Base-by-base conservation (phyloP, 345 rosid species). In the Salix caprea region DNA sequence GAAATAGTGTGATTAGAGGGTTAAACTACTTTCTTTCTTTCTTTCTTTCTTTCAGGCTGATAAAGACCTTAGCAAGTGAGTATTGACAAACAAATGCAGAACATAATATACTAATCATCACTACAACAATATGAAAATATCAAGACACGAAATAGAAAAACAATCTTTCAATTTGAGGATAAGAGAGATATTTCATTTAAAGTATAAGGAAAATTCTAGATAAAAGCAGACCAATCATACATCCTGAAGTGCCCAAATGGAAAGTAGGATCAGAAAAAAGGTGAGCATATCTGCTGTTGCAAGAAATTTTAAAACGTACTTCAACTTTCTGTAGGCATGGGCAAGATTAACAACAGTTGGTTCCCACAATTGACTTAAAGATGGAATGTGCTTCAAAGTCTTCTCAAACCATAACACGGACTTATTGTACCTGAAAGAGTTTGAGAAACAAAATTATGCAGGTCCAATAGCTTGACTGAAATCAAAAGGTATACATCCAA, bases 331-430 rank as follows among this genome's bases (percentile, higher is more conserved):
- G 86, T 86, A 92, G 44, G 97, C 88, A 87, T 89, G 98, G 76
- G 94, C 98, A 56, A 95, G 93, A 86, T 93, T 95, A 71, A 91
- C 92, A 39, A 95, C 81, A 69, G 99, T 91, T 48, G 98, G 90
- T 84, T 92, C 97, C 98, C 97, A 94, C 85, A 80, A 82, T 88
- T 90, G 91, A 83, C 90, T 89, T 80, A 91, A 78, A 77, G 91
- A 86, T 21, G 93, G 97, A 78, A 94, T 84, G 78, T 81, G 92
- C 3, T 90, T 87, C 85, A 96, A 85, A n/a, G 98, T 94, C 90
- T 90, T 89, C 79, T 94, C 94, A 75, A 96, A 90, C 97, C 98
- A 94, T 83, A 86, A 76, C 66, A 90, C 91, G 69, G 97, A 92
- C 75, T 91, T 91, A 79, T 86, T 83, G 76, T 96, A 96, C 97